A percentile compares a stretch with the other conserved stretches of the same genome.
Conservation (phyloP, 2,329 filamentous ascomycete genomes). For the Diaporthe longicolla region DNA sequence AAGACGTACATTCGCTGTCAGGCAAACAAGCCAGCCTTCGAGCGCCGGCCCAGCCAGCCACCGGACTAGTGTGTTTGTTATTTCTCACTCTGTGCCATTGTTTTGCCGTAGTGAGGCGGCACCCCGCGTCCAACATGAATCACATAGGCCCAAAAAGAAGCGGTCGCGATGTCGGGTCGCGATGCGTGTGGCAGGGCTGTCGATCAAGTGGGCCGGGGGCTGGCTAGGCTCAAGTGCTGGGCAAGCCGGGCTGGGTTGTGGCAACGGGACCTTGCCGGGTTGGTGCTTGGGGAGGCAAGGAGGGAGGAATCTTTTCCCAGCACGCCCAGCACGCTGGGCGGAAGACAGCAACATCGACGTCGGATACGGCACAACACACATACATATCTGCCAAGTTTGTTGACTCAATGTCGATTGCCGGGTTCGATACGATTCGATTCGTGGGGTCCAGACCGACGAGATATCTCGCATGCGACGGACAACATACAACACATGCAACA, state of each 20-base stretch:
- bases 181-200: constrained; percentile 25
- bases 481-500: constrained; percentile 22
- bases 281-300: constrained; percentile 1
- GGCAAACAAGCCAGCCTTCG: constrained; percentile 15
- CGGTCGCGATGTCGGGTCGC: constrained; percentile 33
- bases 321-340: not conserved
- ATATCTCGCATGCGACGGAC: not conserved
- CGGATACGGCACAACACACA: not conserved
- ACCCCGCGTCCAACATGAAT: constrained; percentile 31
- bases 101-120: not conserved
- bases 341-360: not conserved
- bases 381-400: not conserved
- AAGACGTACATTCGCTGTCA: constrained; percentile 14
- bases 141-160: not conserved
- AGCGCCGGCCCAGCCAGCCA: not conserved
- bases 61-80: constrained; percentile 19
- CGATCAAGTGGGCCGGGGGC: constrained; percentile 33
- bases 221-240: constrained; percentile 12
- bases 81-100: not conserved
- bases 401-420: not conserved
- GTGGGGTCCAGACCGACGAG: not conserved
- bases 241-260: not conserved
- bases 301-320: too few relatives aligned
- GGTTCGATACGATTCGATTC: not conserved
- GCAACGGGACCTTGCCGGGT: constrained; percentile 16